Conservation (phyloP, 2,329 filamentous ascomycete species). For the Ophidiomyces ophidiicola region DNA sequence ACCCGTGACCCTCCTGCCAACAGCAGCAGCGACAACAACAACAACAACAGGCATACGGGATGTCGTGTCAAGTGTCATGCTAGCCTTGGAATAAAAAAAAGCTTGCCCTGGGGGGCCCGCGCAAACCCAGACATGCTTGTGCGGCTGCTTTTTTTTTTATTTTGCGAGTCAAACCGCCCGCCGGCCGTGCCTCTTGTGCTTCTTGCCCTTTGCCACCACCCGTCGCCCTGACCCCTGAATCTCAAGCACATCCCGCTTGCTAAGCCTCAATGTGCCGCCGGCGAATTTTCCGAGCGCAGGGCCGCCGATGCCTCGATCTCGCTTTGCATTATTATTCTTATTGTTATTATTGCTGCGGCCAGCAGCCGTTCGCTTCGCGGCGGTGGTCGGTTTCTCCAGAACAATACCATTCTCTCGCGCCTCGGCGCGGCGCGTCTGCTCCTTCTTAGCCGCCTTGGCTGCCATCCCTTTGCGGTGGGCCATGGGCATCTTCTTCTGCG, state of each 20-base stretch:
- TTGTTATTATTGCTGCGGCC: conserved; percentile 6
- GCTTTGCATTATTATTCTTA: conserved; percentile 30
- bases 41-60: too few relatives aligned
- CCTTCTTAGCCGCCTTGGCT: conserved; percentile 51
- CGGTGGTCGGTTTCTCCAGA: conserved; percentile 48
- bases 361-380: conserved; percentile 21
- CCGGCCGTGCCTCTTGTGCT: conserved; percentile 8
- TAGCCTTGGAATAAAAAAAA: too few relatives aligned
- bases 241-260: conserved; percentile 59
- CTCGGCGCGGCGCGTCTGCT: conserved; percentile 60
- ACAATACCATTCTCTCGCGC: conserved; percentile 86
- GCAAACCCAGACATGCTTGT: too few relatives aligned
- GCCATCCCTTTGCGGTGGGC: conserved; percentile 72
- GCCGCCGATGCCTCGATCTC: conserved; percentile 55
- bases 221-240: conserved; percentile 47
- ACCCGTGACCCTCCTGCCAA: too few relatives aligned
- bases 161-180: background rate
- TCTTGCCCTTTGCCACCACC: conserved; percentile 16
- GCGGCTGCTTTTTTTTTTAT: background rate
- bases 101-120: too few relatives aligned
- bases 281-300: conserved; percentile 70
- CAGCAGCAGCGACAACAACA: too few relatives aligned
- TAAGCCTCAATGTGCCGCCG: conserved; percentile 68
- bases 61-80: too few relatives aligned
- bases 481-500: conserved; percentile 82